Evolutionary conservation across 768 basidiomycete species (phyloP).

Genomic region (Tephrocybe rancida): DNA sequence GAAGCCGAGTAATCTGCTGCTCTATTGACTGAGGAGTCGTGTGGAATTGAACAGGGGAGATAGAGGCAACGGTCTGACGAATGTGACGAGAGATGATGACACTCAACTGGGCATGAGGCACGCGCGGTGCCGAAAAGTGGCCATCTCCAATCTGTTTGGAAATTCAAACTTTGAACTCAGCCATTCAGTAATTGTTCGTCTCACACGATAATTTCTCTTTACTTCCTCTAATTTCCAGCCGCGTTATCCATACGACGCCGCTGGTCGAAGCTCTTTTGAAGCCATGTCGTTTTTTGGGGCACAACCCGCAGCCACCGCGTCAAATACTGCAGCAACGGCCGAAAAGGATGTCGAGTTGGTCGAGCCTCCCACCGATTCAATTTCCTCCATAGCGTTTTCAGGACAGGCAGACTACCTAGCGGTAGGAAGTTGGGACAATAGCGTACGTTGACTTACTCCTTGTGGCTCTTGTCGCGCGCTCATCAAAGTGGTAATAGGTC

Average conservation of each 20-base stretch:
- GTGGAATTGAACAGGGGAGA: no score
- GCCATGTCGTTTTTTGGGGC: constrained; percentile 19
- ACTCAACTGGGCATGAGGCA: neutral
- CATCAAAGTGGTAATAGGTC: constrained; percentile 53
- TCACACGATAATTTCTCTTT: neutral
- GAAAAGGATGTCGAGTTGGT: constrained; percentile 69
- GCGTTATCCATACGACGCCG: neutral
- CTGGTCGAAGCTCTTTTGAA: constrained; percentile 1
- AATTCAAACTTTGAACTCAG: constrained; percentile 6
- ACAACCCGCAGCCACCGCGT: constrained; percentile 11
- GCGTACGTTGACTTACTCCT: constrained; percentile 48
- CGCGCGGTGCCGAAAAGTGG: neutral
- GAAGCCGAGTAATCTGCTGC: no score
- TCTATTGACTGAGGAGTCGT: no score
- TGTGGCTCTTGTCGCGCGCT: neutral
- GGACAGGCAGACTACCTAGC: constrained; percentile 87
- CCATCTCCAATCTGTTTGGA: neutral
- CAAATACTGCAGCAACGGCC: constrained; percentile 9
- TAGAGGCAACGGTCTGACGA: no score
- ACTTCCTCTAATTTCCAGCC: neutral
- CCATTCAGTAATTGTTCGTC: neutral
- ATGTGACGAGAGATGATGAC: no score
- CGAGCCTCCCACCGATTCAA: constrained; percentile 84
- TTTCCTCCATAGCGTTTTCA: constrained; percentile 85
- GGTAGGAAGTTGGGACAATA: constrained; percentile 93